Evolutionary conservation across 1,139 yeast species (phyloP).

Genomic region (Suzukiozyma palmioleophila): DNA sequence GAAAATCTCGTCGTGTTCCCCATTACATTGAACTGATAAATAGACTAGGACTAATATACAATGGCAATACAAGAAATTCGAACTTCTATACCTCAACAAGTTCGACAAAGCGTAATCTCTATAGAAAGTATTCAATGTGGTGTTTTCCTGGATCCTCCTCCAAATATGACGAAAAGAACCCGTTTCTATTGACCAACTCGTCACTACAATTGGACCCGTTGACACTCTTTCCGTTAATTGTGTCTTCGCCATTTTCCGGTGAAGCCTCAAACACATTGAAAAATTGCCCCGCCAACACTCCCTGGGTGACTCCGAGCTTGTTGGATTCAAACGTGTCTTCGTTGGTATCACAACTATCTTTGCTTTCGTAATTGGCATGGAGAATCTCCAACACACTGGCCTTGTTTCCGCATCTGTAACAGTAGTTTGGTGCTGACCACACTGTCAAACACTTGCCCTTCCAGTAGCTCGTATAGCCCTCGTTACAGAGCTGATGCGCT

Average conservation of each 20-base stretch:
- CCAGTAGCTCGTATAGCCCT: constrained; percentile 91
- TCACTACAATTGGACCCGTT: constrained; percentile 27
- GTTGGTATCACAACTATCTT: constrained; percentile 5
- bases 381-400: constrained; percentile 85
- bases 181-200: constrained; percentile 7
- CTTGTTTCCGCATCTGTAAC: constrained; percentile 94
- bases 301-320: constrained; percentile 10
- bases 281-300: constrained; percentile 44
- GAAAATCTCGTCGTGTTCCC: no score
- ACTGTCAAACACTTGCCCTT: constrained; percentile 89
- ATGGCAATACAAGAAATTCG: no score
- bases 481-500: constrained; percentile 96
- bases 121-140: constrained; percentile 70
- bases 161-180: constrained; percentile 17
- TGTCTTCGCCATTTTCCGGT: constrained; percentile 68
- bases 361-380: constrained; percentile 27
- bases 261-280: constrained; percentile 97
- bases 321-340: not conserved
- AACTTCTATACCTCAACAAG: not conserved
- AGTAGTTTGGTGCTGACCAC: constrained; percentile 98
- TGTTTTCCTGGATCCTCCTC: constrained; percentile 29
- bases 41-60: no score
- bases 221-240: constrained; percentile 37
- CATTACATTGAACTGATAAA: no score
- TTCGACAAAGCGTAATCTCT: constrained; percentile 7